Conservation (phyloP, 2,329 filamentous ascomycete species). For the Venturia asperata region DNA sequence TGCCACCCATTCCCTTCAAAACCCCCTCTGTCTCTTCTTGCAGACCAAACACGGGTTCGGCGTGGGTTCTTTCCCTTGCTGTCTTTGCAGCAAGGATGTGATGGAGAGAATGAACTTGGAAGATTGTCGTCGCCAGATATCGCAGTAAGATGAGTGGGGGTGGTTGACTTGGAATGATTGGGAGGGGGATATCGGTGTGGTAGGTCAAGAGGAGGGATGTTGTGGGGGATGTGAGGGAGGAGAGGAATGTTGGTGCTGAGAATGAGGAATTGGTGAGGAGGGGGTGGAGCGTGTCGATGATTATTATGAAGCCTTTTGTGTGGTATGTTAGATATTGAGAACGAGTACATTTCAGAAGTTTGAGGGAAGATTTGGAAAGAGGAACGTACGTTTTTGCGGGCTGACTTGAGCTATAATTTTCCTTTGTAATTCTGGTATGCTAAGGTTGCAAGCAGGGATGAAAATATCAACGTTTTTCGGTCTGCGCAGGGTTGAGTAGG, state of each 20-base stretch:
- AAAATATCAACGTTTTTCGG: slow-evolving; percentile 60
- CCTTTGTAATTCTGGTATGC: slow-evolving; percentile 48
- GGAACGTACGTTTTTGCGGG: slow-evolving; percentile 26
- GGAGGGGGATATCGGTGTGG: slow-evolving; percentile 69
- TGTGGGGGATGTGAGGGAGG: slow-evolving; percentile 56
- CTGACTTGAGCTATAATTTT: slow-evolving; percentile 51
- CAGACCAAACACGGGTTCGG: slow-evolving; percentile 72
- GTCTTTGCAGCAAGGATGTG: slow-evolving; percentile 68
- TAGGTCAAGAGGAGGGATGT: slow-evolving; percentile 73
- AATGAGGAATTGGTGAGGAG: slow-evolving; percentile 50
- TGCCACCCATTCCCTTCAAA: slow-evolving; percentile 56
- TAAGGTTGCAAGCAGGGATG: slow-evolving; percentile 56
- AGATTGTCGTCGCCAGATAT: slow-evolving; percentile 82
- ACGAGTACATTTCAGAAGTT: not conserved
- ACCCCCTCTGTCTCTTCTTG: slow-evolving; percentile 71
- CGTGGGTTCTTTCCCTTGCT: slow-evolving; percentile 68
- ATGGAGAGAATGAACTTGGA: slow-evolving; percentile 64
- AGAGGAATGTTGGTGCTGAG: slow-evolving; percentile 61
- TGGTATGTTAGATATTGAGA: slow-evolving; percentile 24
- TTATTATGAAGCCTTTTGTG: slow-evolving; percentile 61
- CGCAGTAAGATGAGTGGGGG: slow-evolving; percentile 63
- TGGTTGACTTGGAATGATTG: slow-evolving; percentile 40
- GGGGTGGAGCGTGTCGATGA: slow-evolving; percentile 73
- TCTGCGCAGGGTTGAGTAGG: slow-evolving; percentile 65
- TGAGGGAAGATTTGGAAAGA: not conserved